A percentile compares a stretch with the other conserved stretches of the same genome.
Evolutionary conservation across 2,329 filamentous ascomycete species (phyloP).

Genomic region (Chrysosporium keratinophilum): DNA sequence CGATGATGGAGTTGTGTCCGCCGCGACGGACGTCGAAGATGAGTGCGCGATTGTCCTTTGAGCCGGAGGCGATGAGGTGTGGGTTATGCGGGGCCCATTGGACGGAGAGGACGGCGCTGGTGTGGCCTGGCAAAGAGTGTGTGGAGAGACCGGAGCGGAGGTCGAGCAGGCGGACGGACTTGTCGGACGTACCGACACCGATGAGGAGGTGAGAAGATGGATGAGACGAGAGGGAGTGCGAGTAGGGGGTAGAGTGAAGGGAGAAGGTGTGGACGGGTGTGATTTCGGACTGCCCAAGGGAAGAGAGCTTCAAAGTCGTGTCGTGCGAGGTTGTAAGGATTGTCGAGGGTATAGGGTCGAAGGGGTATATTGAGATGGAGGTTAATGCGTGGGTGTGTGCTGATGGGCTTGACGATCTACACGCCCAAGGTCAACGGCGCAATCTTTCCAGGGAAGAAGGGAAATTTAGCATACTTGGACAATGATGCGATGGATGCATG

Average conservation of each 20-base stretch:
- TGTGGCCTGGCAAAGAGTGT: constrained; percentile 60
- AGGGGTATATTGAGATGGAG: constrained; percentile 40
- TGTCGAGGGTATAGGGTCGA: constrained; percentile 38
- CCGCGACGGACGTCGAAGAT: constrained; percentile 82
- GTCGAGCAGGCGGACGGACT: constrained; percentile 73
- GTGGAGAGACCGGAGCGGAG: constrained; percentile 68
- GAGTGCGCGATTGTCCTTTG: constrained; percentile 71
- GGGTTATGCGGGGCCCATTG: constrained; percentile 75
- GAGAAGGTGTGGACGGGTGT: constrained; percentile 38
- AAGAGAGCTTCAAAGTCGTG: constrained; percentile 37
- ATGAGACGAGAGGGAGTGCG: constrained; percentile 61
- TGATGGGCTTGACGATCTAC: constrained; percentile 25
- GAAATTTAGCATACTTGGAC: constrained; percentile 20
- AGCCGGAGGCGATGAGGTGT: constrained; percentile 70
- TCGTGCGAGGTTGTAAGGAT: constrained; percentile 39
- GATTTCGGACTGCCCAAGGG: constrained; percentile 31
- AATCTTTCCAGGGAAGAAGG: not conserved
- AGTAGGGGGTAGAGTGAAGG: constrained; percentile 38
- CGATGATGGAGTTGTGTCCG: constrained; percentile 55
- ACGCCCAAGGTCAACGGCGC: not conserved
- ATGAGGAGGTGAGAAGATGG: constrained; percentile 64
- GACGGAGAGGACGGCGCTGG: constrained; percentile 55
- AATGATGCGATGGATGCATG: constrained; percentile 42
- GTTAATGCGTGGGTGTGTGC: constrained; percentile 39
- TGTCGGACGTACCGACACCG: constrained; percentile 79